phyloP scores from a whole-genome alignment of 2,329 filamentous ascomycete species.

The Botryotinia globosa region DNA sequence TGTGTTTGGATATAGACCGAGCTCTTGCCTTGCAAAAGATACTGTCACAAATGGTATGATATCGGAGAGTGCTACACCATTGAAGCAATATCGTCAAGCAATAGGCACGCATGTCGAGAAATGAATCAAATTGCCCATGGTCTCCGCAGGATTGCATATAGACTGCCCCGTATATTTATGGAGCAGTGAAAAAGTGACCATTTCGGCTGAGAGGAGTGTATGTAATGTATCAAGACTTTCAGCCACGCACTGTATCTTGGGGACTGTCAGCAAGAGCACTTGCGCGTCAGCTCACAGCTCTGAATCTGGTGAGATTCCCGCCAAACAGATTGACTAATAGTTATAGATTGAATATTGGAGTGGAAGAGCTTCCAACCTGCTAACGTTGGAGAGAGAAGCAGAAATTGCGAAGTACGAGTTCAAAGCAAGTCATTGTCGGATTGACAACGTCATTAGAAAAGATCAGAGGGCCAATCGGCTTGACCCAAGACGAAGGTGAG shows the following conservation, averaged over 20 bases:
- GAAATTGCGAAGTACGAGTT: neutral
- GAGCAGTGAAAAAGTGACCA: neutral
- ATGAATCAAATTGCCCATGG: neutral
- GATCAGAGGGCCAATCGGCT: neutral
- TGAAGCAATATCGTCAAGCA: neutral
- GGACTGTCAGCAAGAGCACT: neutral
- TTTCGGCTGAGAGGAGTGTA: neutral
- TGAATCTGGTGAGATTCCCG: no score
- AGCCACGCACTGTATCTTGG: neutral
- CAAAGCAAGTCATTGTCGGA: neutral
- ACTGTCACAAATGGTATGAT: neutral
- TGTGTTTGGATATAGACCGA: neutral
- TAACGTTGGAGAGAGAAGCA: neutral
- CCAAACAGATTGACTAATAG: neutral
- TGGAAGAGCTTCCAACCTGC: neutral
- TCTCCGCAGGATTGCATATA: neutral
- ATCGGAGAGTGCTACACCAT: neutral
- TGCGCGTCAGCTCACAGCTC: neutral
- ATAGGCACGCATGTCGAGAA: neutral
- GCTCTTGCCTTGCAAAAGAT: neutral
- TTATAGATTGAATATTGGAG: neutral
- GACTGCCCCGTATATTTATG: neutral
- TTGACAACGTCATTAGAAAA: neutral
- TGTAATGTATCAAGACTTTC: neutral
- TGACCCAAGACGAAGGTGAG: neutral